Base-by-base conservation (phyloP, 2,329 filamentous ascomycete species). In the Penicillium nordicum region DNA sequence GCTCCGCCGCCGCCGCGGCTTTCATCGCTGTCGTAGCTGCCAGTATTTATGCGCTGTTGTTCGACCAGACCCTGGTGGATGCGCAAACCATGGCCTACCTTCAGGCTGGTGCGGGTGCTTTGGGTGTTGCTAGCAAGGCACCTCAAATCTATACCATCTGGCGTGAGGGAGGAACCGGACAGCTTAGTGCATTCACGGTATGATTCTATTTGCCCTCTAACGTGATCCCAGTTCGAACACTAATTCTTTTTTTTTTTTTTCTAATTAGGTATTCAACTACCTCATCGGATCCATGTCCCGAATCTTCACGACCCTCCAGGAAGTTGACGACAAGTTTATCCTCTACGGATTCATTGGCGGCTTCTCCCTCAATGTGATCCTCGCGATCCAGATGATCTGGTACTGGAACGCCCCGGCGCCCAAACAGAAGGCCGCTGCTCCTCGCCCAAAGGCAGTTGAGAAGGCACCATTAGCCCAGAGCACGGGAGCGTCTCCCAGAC, bases 271-370 rank as follows among this genome's bases (percentile, higher is more conserved):
- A 66, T 96, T 99, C 84, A 97, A 97, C 81, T 99, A 96, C 77
- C 90, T 99, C 68, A 82, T 87, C 66, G 94, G 95, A 38, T 96
- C 92, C 42, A 84, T 97, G 57, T 90, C 91, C 27, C 89, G 94
- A 72, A 96, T 99, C 78, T 99, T 97, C 77, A 99, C 94, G 32
- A 99, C 95, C 9, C 80, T 99, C 56, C 92, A 97, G 71, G 94
- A 99, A 80, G 94, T 99, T 58, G 89, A 96, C 73, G 94, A 99
- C 76, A 92, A 92, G 77, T 82, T 97, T 57, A 97, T 99, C 68
- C 83, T 99, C 27, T 97, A 96, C 77, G 89, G 92, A 49, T 97
- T 96, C 80, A 78, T 97, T 53, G 90, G 92, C 8, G 94, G 92
- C 29, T 97, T 97, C 73, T 78, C 81, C n/a, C 84, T 99, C 66